Percentiles rank a stretch among this genome's conserved stretches.
phyloP scores from a whole-genome alignment of 495 filamentous ascomycete genomes.

The Penicillium antarcticum region DNA sequence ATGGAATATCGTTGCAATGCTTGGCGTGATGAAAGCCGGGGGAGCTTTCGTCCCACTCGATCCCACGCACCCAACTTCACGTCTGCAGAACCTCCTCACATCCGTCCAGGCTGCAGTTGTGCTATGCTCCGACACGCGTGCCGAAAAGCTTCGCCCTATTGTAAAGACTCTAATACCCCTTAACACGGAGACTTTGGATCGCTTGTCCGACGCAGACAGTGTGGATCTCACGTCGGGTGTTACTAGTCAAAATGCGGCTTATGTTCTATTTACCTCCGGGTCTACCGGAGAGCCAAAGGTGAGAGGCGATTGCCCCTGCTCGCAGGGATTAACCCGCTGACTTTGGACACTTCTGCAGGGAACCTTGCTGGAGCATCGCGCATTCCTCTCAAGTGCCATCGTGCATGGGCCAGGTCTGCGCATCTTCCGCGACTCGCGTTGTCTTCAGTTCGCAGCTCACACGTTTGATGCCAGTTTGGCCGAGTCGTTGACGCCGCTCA shows the following conservation, averaged over 20 bases:
- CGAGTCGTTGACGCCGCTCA: conserved; percentile 40
- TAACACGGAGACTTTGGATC: conserved; percentile 28
- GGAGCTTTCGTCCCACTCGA: conserved; percentile 59
- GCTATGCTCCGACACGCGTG: conserved; percentile 48
- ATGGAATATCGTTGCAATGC: conserved; percentile 55
- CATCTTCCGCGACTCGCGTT: conserved; percentile 27
- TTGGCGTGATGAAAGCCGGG: conserved; percentile 58
- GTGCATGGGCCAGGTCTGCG: conserved; percentile 41
- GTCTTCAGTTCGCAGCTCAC: conserved; percentile 52
- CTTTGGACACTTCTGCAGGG: conserved; percentile 21
- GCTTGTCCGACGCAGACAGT: conserved; percentile 15
- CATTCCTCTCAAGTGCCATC: conserved; percentile 39
- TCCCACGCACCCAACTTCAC: conserved; percentile 50
- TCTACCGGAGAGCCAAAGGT: conserved; percentile 53
- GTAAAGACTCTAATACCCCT: conserved; percentile 35
- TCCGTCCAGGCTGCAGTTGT: conserved; percentile 43
- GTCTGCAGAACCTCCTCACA: conserved; percentile 42
- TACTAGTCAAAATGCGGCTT: conserved; percentile 36
- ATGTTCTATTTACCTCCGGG: conserved; percentile 49
- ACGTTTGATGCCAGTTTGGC: conserved; percentile 50
- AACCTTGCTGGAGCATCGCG: conserved; percentile 46
- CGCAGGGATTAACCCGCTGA: background rate
- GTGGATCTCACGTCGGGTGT: conserved; percentile 27
- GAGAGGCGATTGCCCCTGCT: background rate
- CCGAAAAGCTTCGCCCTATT: conserved; percentile 23